Base-by-base conservation (phyloP, 768 basidiomycete species). In the Collybiopsis confluens region DNA sequence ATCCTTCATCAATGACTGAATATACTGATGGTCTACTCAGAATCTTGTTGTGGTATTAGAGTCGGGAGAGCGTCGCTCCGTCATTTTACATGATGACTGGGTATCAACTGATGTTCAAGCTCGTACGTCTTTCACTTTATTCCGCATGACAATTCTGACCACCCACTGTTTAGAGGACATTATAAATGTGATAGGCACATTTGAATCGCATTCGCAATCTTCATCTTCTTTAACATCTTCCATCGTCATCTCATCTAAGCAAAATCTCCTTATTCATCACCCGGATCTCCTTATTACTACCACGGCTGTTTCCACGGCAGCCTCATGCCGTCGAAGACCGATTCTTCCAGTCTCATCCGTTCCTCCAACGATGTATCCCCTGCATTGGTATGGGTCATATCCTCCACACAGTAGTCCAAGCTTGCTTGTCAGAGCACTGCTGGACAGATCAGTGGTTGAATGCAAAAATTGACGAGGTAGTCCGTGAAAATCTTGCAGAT, bases 271-370 rank as follows among this genome's bases (percentile, higher is more conserved):
- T 53, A 85, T 98, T 58, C 86, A 87, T 45, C 93, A 98, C 62
- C 96, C 96, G 4, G 96, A 99, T 68, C 70, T 92, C 43, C 86
- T 99, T 38, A 68, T 98, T 45, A 95, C 97, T 2, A 88, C 93
- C 23, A 97, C 96, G 0, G 81, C 90, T 1, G 82, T 98, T 20
- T 86, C 93, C 2, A 88, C 83, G 52, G 84, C 93, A 0, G 76
- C 89, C 1, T 83, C 86, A 60, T 99, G 97, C 66, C 70, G 82
- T 20, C 86, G 97, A 9, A 91, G 88, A 68, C 91, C 96, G 0
- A 74, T 98, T n/a, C 72, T 99, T 83, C 82, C 38, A 71, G 74
- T 40, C 73, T 86, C 48, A 68, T 87, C 40, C 82, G 80, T 36
- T 78, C 83, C 0, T 71, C 76, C 0, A 80, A 78, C 5, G 84